Evolutionary conservation across 1,284 basidiomycete genomes (phyloP), one percentile per base, ranked within the genome.

Genomic region (Rhodofomes roseus): DNA sequence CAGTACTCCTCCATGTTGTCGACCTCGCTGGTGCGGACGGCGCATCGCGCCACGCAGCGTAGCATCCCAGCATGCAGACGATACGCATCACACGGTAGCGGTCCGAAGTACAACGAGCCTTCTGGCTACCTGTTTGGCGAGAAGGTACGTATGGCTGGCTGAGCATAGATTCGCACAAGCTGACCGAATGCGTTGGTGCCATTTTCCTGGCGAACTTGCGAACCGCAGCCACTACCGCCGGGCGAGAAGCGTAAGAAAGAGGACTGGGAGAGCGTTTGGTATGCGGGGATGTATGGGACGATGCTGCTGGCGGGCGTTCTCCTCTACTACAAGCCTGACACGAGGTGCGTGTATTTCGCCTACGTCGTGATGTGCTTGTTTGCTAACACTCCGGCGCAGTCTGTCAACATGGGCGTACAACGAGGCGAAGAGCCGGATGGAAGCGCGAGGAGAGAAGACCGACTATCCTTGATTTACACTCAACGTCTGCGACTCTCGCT

Each of bases 241-340:
- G 95, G 93, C 4, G 86, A 92, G 75, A 94, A 92, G 73, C 85
- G 95, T 66, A 84, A 88, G 70, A 90, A 90, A 74, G 91, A 94
- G 73, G 84, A 88, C 55, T 96, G 94, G 95, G 94, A 94, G 79
- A 84, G 82, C 66, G 80, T 92, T 55, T 96, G 92, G 89, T 93
- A 93, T 73, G 74, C 86, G 68, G 94, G 95, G 31, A 93, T 98
- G 87, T 95, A 92, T 70, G 96, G 95, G 48, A 82, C 88, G 14
- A 90, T 98, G 84, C 86, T 79, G 6, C 79, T 95, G 60, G 92
- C 87, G 34, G 77, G 81, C 8, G 83, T 96, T 50, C 76, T 93
- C 68, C 76, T 94, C 51, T 92, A 93, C 76, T 98, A 96, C 83
- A 97, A 97, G 79, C 96, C 96, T 6, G 95, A 98, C 73, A 96